Evolutionary conservation across 352 stramenopile species (phyloP).

Genomic region (Phytophthora pinifolia): DNA sequence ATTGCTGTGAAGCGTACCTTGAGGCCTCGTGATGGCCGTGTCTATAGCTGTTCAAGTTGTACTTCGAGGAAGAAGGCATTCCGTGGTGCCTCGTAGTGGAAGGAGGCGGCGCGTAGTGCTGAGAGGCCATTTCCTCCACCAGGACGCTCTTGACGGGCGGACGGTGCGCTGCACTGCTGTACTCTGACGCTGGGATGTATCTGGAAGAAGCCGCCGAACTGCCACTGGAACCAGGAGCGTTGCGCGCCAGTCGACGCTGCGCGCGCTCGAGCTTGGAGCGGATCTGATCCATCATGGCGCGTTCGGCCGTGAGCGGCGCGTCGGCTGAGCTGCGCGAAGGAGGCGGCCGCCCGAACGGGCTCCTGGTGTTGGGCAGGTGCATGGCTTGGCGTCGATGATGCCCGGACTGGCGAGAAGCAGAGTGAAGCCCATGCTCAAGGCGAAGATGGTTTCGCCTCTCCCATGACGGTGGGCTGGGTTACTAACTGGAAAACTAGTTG

Average conservation of each 20-base stretch:
- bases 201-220: slow-evolving; percentile 21
- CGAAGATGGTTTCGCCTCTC: slow-evolving; percentile 19
- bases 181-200: slow-evolving; percentile 45
- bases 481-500: no score
- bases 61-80: slow-evolving; percentile 19
- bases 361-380: slow-evolving; percentile 19
- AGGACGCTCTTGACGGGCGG: slow-evolving; percentile 40
- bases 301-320: slow-evolving; percentile 49
- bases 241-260: slow-evolving; percentile 50
- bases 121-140: slow-evolving; percentile 41
- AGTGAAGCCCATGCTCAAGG: not conserved
- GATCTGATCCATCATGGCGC: slow-evolving; percentile 74
- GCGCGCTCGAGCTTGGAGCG: slow-evolving; percentile 65
- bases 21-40: slow-evolving; percentile 22
- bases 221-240: slow-evolving; percentile 18
- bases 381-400: not conserved
- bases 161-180: slow-evolving; percentile 24
- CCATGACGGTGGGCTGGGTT: slow-evolving; percentile 13
- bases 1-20: slow-evolving; percentile 41
- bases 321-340: slow-evolving; percentile 16
- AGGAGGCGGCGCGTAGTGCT: slow-evolving; percentile 13
- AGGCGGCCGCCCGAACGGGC: slow-evolving; percentile 3
- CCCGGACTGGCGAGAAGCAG: slow-evolving; percentile 10
- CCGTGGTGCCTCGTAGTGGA: slow-evolving; percentile 4
- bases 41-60: slow-evolving; percentile 9